Percentiles rank a stretch among this genome's conserved stretches.
Conservation (phyloP, 805 yeast species). For the Nakazawaea ishiwadae region DNA sequence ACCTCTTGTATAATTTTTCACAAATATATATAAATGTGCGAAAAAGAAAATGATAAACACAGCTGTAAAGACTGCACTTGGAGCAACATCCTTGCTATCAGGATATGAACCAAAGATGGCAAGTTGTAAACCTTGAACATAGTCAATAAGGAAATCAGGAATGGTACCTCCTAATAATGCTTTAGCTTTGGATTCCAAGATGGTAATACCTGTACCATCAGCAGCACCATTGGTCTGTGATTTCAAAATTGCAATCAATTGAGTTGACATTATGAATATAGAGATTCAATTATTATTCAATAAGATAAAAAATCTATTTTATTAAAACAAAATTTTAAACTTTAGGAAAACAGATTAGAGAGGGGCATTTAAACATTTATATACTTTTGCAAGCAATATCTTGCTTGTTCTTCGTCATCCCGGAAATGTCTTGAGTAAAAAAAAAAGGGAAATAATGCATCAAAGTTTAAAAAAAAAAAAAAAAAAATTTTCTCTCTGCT, state of each 20-base stretch:
- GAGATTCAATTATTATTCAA: background rate
- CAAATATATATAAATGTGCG: conserved; percentile 42
- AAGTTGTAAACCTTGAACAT: conserved; percentile 35
- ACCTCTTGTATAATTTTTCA: conserved; percentile 44
- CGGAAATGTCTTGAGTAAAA: too few species aligned
- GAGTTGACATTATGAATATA: background rate
- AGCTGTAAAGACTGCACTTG: conserved; percentile 53
- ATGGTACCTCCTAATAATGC: conserved; percentile 31
- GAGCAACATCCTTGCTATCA: conserved; percentile 46
- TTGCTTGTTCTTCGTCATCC: too few species aligned
- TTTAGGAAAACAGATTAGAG: too few species aligned
- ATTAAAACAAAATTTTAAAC: too few species aligned
- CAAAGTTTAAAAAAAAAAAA: too few species aligned
- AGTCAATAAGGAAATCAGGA: conserved; percentile 35
- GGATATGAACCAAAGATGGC: conserved; percentile 67
- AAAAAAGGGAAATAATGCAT: too few species aligned
- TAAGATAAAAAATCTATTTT: background rate
- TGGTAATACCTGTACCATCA: conserved; percentile 43
- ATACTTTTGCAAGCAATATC: too few species aligned
- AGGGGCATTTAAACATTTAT: too few species aligned
- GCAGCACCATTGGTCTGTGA: conserved; percentile 37
- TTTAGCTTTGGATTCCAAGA: conserved; percentile 28
- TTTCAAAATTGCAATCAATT: conserved; percentile 13
- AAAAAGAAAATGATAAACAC: conserved; percentile 44
- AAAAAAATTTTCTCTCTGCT: too few species aligned